phyloP scores from a whole-genome alignment of 2,329 filamentous ascomycete genomes.

The Didymosphaeria variabile region DNA sequence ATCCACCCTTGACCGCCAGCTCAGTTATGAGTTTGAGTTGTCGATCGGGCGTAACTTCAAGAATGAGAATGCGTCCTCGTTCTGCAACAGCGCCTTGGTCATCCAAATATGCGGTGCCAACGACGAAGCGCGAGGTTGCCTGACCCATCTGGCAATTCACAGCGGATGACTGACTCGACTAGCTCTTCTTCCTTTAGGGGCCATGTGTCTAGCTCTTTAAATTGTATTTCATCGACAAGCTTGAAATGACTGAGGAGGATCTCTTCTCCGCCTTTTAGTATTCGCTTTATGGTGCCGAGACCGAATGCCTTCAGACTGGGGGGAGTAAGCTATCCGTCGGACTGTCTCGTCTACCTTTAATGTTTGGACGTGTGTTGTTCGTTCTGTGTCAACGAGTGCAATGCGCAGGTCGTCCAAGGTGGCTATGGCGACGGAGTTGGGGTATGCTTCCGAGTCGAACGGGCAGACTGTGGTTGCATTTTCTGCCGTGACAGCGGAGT shows the following conservation, averaged over 20 bases:
- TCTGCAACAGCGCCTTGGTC: constrained; percentile 61
- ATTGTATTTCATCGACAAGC: constrained; percentile 89
- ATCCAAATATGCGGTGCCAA: constrained; percentile 85
- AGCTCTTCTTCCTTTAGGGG: constrained; percentile 74
- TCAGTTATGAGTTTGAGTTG: constrained; percentile 76
- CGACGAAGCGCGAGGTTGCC: constrained; percentile 75
- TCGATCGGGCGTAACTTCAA: constrained; percentile 81
- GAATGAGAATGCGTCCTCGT: constrained; percentile 80
- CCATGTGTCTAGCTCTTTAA: constrained; percentile 79
- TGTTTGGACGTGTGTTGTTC: constrained; percentile 87
- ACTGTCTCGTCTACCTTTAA: constrained; percentile 83
- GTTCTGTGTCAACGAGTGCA: constrained; percentile 80
- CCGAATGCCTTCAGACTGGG: constrained; percentile 81
- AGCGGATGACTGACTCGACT: constrained; percentile 83
- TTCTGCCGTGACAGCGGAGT: constrained; percentile 91
- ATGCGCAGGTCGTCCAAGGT: constrained; percentile 80
- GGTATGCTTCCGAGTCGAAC: constrained; percentile 84
- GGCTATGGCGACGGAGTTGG: constrained; percentile 81
- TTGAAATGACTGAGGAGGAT: constrained; percentile 81
- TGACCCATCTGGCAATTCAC: constrained; percentile 71
- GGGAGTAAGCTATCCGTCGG: constrained; percentile 85
- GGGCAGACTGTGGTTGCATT: constrained; percentile 82
- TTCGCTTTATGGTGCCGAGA: constrained; percentile 82
- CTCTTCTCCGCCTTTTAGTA: constrained; percentile 76
- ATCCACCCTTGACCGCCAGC: constrained; percentile 78